These are phyloP conservation scores for Gracilaria domingensis DNA, from an alignment of 23 red algal genomes.

Conservation along the genomic window DNA sequence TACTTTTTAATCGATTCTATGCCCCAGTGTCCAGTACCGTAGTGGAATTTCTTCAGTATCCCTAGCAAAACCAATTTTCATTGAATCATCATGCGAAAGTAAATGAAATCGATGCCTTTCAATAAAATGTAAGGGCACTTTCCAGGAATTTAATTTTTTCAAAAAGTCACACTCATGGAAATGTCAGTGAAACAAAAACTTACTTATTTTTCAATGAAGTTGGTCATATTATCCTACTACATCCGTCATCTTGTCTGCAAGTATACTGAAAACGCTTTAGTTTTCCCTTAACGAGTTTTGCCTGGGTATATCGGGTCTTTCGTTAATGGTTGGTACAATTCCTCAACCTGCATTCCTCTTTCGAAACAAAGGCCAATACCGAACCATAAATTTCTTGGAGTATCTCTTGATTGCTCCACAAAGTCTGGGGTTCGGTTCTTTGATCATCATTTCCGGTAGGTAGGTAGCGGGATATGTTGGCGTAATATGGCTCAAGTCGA, in stretches of 20 bases:
- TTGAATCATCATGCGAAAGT: too few species aligned
- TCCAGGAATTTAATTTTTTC: too few species aligned
- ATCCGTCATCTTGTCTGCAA: too few species aligned
- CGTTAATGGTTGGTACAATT: background rate
- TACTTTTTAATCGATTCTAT: background rate
- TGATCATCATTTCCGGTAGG: background rate
- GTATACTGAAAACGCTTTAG: too few species aligned
- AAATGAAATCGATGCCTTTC: too few species aligned
- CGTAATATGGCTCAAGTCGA: background rate
- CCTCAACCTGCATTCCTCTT: background rate
- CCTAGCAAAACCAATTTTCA: too few species aligned
- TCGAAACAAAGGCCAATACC: slow-evolving; percentile 15
- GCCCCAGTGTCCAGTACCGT: slow-evolving; percentile 15
- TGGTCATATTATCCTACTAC: too few species aligned
- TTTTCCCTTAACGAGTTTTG: too few species aligned
- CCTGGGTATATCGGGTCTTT: background rate
- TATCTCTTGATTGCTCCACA: background rate
- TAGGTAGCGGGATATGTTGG: background rate
- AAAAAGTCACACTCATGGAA: too few species aligned
- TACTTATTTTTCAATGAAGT: too few species aligned
- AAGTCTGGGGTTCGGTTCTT: background rate
- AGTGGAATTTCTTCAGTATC: background rate
- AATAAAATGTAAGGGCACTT: too few species aligned
- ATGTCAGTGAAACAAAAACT: too few species aligned
- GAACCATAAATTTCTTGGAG: background rate